Conservation (phyloP, 1,139 yeast genomes). For the Yarrowia galli region DNA sequence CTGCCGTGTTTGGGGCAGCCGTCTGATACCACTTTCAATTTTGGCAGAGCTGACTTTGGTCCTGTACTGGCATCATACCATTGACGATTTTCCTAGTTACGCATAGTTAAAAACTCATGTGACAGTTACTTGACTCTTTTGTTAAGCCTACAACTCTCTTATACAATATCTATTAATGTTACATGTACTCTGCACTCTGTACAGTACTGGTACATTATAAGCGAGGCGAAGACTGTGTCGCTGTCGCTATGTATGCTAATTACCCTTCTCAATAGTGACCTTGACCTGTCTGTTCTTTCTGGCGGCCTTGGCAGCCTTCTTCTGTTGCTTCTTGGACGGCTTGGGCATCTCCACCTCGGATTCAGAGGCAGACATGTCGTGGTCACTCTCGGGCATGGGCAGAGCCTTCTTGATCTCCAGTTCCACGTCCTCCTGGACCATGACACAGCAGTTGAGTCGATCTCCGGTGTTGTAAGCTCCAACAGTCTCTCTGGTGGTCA, state of each 20-base stretch:
- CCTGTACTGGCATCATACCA: too few relatives aligned
- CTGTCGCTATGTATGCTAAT: background rate
- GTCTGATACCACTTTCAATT: too few relatives aligned
- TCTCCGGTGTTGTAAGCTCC: constrained; percentile 95
- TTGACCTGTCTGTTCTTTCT: background rate
- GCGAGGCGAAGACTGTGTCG: too few relatives aligned
- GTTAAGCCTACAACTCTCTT: too few relatives aligned
- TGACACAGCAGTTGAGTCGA: constrained; percentile 83
- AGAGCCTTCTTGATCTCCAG: constrained; percentile 72
- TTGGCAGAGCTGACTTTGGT: too few relatives aligned
- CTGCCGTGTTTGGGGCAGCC: too few relatives aligned
- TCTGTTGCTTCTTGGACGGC: constrained; percentile 57
- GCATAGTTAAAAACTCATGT: too few relatives aligned
- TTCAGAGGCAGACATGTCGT: constrained; percentile 58
- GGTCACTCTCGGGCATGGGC: constrained; percentile 61
- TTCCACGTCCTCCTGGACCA: constrained; percentile 81
- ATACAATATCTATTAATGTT: too few relatives aligned
- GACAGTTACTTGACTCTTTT: too few relatives aligned
- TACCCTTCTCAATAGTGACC: constrained; percentile 27
- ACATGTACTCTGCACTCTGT: too few relatives aligned
- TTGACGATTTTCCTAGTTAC: too few relatives aligned
- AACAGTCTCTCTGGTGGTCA: constrained; percentile 71
- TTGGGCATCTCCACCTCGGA: constrained; percentile 54
- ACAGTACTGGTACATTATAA: too few relatives aligned
- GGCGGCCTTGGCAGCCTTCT: constrained; percentile 47